Evolutionary conservation across 2,329 filamentous ascomycete species (phyloP).

Genomic region (Ascochyta clinopodiicola): DNA sequence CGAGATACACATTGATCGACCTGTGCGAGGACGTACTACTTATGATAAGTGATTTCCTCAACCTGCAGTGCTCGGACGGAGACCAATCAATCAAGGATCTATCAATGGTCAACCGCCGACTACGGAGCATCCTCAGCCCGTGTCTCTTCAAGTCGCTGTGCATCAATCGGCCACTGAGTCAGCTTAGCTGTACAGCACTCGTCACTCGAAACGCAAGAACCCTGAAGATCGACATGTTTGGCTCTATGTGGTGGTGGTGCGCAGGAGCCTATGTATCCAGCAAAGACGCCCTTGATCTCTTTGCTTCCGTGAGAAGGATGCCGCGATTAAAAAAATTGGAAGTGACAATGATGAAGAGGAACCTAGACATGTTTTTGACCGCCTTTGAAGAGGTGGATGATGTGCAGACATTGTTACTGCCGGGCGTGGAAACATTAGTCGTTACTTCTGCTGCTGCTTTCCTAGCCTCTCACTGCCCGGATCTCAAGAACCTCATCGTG

Average conservation of each 20-base stretch:
- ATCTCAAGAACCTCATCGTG: constrained; percentile 14
- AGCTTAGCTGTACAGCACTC: constrained; percentile 10
- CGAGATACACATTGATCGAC: constrained; percentile 18
- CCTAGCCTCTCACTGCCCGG: constrained; percentile 20
- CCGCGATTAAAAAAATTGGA: constrained; percentile 14
- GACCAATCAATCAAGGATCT: constrained; percentile 17
- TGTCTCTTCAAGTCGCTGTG: constrained; percentile 20
- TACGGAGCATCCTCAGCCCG: constrained; percentile 16
- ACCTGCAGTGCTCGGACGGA: not conserved
- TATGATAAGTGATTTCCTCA: constrained; percentile 21
- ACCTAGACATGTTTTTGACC: constrained; percentile 22
- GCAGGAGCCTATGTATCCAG: constrained; percentile 22
- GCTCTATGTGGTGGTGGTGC: constrained; percentile 28
- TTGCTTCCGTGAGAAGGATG: constrained; percentile 16
- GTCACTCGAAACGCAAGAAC: constrained; percentile 10
- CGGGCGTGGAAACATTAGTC: constrained; percentile 9
- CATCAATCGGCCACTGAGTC: constrained; percentile 23
- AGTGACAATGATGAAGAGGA: constrained; percentile 28
- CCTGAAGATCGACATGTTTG: constrained; percentile 27
- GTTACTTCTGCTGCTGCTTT: constrained; percentile 20
- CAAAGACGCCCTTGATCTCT: constrained; percentile 22
- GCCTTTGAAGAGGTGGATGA: constrained; percentile 10
- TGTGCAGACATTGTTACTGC: constrained; percentile 8
- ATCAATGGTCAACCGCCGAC: constrained; percentile 17
- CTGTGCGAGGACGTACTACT: constrained; percentile 28